These are phyloP conservation scores for Mucor sp. DNA, from an alignment of 371 early-diverging fungal genomes.

Conservation along the genomic window DNA sequence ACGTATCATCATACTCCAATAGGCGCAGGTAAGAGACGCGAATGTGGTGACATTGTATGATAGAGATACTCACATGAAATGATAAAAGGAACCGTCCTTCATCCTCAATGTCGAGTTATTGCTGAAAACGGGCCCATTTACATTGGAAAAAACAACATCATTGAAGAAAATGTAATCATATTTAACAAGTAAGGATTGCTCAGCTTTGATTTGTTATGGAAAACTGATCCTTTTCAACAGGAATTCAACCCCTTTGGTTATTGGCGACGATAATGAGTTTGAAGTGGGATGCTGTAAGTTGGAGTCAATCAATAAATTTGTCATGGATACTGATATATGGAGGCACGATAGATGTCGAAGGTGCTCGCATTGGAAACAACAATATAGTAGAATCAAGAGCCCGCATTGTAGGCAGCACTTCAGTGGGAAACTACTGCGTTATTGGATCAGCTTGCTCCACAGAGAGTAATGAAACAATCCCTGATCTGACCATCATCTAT, in stretches of 20 bases:
- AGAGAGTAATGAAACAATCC: conserved; percentile 61
- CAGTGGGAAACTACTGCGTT: conserved; percentile 73
- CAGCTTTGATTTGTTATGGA: not conserved
- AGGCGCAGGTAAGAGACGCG: conserved; percentile 17
- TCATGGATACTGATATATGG: not conserved
- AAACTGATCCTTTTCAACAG: conserved; percentile 8
- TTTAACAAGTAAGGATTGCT: conserved; percentile 63
- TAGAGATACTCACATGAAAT: not conserved
- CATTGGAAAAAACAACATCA: conserved; percentile 73
- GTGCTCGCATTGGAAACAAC: conserved; percentile 65
- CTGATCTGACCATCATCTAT: conserved; percentile 70
- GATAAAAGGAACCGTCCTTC: conserved; percentile 65
- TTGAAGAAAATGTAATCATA: conserved; percentile 75
- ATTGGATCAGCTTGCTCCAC: conserved; percentile 75
- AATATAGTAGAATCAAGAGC: conserved; percentile 75
- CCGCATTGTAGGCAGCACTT: conserved; percentile 58
- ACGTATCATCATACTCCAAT: not conserved
- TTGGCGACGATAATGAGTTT: conserved; percentile 79
- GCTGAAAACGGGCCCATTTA: conserved; percentile 73
- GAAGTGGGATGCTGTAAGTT: conserved; percentile 74
- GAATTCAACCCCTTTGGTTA: conserved; percentile 56
- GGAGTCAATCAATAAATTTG: not conserved
- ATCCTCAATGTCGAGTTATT: conserved; percentile 75
- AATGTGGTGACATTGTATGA: not conserved
- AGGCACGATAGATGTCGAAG: conserved; percentile 62